Evolutionary conservation across 495 filamentous ascomycete species (phyloP).

Genomic region (Neurospora sp.): DNA sequence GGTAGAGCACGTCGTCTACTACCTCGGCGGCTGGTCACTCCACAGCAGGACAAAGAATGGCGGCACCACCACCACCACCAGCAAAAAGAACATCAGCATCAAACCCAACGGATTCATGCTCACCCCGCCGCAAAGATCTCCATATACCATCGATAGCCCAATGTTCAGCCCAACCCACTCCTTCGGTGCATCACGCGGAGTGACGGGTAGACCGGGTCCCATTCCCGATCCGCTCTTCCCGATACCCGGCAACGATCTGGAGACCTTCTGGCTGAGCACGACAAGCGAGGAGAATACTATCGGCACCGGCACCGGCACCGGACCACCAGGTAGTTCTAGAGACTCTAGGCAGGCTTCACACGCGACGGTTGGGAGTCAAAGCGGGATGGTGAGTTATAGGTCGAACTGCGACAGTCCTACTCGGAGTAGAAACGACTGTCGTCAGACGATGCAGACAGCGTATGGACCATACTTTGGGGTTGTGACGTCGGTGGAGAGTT

Average conservation of each 20-base stretch:
- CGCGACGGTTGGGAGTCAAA: background rate
- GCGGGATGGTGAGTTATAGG: background rate
- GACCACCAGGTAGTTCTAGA: background rate
- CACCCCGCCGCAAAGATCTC: background rate
- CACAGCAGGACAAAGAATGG: background rate
- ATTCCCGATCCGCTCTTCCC: background rate
- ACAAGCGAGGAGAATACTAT: background rate
- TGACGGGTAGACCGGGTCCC: background rate
- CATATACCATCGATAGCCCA: background rate
- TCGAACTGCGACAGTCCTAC: background rate
- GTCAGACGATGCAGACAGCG: background rate
- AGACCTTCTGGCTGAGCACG: background rate
- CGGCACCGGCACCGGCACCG: background rate
- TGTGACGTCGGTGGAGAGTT: background rate
- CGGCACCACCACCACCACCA: background rate
- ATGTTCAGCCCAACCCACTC: background rate
- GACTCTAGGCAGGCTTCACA: background rate
- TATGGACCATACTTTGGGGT: background rate
- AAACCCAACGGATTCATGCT: background rate
- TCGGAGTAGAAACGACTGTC: background rate
- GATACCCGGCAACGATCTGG: background rate
- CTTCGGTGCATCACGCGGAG: background rate
- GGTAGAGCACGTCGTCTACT: background rate
- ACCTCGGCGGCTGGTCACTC: conserved; percentile 1
- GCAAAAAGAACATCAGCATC: background rate